A percentile compares a stretch with the other conserved stretches of the same genome.
Evolutionary conservation across 148 eudicot species (phyloP).

Genomic region (Beta vulgaris): DNA sequence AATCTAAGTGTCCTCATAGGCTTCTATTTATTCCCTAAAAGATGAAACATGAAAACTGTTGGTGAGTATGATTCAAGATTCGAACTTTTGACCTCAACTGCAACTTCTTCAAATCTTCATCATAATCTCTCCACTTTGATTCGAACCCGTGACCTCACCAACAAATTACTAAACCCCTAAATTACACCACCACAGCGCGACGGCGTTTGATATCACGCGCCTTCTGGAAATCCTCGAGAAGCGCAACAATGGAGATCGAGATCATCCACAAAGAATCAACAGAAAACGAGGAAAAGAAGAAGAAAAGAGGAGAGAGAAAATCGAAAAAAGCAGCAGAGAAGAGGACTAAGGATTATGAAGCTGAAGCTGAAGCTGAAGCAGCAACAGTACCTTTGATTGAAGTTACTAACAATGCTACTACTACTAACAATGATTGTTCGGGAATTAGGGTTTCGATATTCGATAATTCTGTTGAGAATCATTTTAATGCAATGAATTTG

Average conservation of each 20-base stretch:
- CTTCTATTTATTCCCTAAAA: no score
- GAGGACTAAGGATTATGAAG: no score
- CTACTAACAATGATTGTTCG: constrained; percentile 11
- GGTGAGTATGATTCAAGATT: no score
- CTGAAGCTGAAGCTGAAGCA: not conserved
- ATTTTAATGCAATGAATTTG: constrained; percentile 46
- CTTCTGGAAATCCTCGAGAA: not conserved
- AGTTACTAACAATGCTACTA: not conserved
- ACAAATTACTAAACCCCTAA: not conserved
- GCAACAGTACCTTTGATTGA: not conserved
- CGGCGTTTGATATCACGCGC: not conserved
- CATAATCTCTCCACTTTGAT: not conserved
- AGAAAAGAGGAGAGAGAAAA: not conserved
- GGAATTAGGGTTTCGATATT: constrained; percentile 43
- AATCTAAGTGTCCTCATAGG: no score
- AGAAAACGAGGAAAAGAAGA: not conserved
- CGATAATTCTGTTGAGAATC: constrained; percentile 55
- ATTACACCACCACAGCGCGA: not conserved
- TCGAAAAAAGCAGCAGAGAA: not conserved
- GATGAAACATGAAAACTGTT: no score
- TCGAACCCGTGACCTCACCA: constrained; percentile 15
- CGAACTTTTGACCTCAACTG: no score
- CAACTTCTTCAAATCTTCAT: no score
- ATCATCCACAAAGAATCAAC: not conserved
- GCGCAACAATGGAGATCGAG: constrained; percentile 6